phyloP scores from a whole-genome alignment of 2,329 filamentous ascomycete species.

The Fusarium pseudocircinatum region DNA sequence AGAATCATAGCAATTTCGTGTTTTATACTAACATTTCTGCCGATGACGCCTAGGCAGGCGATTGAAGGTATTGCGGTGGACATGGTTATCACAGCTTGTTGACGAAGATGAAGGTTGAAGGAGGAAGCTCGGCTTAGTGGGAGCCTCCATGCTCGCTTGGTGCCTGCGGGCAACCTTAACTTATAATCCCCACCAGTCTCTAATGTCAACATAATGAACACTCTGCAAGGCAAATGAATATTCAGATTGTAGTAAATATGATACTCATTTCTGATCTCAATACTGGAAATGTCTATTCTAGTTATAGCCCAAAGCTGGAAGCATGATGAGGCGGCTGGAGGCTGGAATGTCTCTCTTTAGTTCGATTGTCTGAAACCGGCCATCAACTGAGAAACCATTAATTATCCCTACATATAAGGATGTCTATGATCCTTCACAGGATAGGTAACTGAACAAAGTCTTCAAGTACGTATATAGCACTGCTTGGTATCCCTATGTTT shows the following conservation, averaged over 20 bases:
- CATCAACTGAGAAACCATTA: slow-evolving; percentile 24
- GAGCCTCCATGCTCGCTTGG: slow-evolving; percentile 32
- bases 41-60: slow-evolving; percentile 92
- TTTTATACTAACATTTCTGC: slow-evolving; percentile 76
- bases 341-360: slow-evolving; percentile 37
- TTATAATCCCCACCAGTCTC: slow-evolving; percentile 30
- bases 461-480: neutral
- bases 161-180: slow-evolving; percentile 20
- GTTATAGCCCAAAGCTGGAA: neutral
- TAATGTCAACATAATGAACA: slow-evolving; percentile 18
- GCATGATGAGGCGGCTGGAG: slow-evolving; percentile 22
- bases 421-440: neutral
- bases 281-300: neutral
- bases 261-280: neutral
- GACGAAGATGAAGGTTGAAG: slow-evolving; percentile 28
- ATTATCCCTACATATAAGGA: neutral
- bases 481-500: neutral
- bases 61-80: slow-evolving; percentile 78
- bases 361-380: slow-evolving; percentile 31
- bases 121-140: slow-evolving; percentile 31
- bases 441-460: neutral
- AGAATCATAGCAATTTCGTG: neutral
- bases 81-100: slow-evolving; percentile 52
- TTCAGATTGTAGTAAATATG: neutral
- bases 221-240: neutral